Evolutionary conservation across 768 basidiomycete genomes (phyloP), one percentile per base, ranked within the genome.

Genomic region (Trametes cinnabarina): DNA sequence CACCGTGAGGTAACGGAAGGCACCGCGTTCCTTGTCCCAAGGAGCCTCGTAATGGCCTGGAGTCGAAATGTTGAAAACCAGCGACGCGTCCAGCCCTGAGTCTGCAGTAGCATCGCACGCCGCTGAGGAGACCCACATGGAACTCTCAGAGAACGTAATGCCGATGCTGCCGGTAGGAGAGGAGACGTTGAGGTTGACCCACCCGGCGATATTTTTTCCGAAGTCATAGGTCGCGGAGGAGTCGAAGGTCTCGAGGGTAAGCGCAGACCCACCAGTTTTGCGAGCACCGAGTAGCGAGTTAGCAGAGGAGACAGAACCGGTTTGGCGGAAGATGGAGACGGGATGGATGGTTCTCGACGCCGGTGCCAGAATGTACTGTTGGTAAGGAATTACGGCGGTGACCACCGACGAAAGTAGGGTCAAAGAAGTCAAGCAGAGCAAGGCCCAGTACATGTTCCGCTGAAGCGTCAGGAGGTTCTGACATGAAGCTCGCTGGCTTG

Each of bases 211-310:
- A 46, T 61, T 61, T 40, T 61, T 61, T 46, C 60, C 60, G 20
- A 61, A 61, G 47, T 61, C 60, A 34, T 61, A 61, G 39, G 60
- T 57, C 26, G 57, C 55, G 11, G 60, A 61, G 14, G 51, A 32
- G 51, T 61, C 57, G 40, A 43, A 57, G 12, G 9, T 40, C n/a
- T 30, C 6, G 15, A 61, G 51, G 11, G 48, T 23, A n/a, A 61
- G 55, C 8, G 17, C 8, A 4, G 7, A 23, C 8, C 2, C 55
- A 50, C 17, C n/a, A 10, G 6, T 20, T 4, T 19, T 35, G 4
- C 10, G 15, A n/a, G 11, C 17, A 1, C 10, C 39, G 12, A 61
- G 44, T 4, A 62, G 52, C 14, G 48, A 15, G n/a, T 25, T 40
- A 3, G 34, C 32, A 4, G 52, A 54, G 5, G 47, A 49, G 11